Percentiles rank a stretch among this genome's conserved stretches.
Conservation (phyloP, 73 alveolate species). For the Paramecium primaurelia region DNA sequence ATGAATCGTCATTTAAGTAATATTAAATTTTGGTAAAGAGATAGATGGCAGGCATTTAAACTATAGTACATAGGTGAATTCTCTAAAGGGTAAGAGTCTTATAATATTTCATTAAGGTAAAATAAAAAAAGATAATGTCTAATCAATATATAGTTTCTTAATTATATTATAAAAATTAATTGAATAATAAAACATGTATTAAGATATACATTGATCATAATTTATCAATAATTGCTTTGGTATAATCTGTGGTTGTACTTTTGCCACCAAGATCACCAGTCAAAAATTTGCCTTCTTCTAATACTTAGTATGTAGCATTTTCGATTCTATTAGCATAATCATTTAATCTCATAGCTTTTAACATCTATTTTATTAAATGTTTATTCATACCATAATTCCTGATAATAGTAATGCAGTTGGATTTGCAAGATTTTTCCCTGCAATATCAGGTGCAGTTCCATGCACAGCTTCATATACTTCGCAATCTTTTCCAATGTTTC, state of each 20-base stretch:
- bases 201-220: neutral
- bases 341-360: slow-evolving; percentile 67
- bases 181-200: neutral
- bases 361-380: slow-evolving; percentile 39
- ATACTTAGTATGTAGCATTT: slow-evolving; percentile 63
- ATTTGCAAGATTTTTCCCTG: slow-evolving; percentile 78
- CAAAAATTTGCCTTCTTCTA: slow-evolving; percentile 60
- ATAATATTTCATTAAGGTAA: no score
- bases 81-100: no score
- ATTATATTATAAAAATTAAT: neutral
- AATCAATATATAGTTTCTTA: neutral
- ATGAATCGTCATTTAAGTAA: no score
- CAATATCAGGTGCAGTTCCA: slow-evolving; percentile 86
- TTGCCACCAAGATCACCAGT: slow-evolving; percentile 79
- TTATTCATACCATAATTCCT: slow-evolving; percentile 65
- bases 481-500: slow-evolving; percentile 73
- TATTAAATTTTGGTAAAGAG: no score
- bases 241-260: slow-evolving; percentile 64
- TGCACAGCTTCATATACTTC: slow-evolving; percentile 84
- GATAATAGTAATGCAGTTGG: slow-evolving; percentile 77
- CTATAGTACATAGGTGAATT: no score
- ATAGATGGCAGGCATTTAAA: no score
- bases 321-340: slow-evolving; percentile 67
- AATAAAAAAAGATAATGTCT: no score
- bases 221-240: slow-evolving; percentile 67